These are phyloP conservation scores for Suillus spraguei DNA, from an alignment of 768 basidiomycete species.

Conservation along the genomic window DNA sequence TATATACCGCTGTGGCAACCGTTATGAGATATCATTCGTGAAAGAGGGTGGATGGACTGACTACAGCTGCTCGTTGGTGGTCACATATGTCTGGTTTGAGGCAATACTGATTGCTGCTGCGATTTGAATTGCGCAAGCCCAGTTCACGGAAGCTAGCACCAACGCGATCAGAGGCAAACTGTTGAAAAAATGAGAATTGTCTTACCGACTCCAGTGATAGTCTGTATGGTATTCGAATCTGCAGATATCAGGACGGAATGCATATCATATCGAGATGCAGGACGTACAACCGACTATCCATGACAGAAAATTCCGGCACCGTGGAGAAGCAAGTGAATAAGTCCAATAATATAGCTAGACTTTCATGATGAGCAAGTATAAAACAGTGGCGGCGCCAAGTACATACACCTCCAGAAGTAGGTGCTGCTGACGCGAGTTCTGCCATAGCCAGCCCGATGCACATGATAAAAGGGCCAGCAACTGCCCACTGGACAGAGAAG, in stretches of 20 bases:
- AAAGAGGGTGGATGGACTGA: slow-evolving; percentile 39
- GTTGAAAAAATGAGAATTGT: background rate
- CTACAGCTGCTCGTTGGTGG: slow-evolving; percentile 50
- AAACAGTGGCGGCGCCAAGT: background rate
- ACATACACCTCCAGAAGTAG: slow-evolving; percentile 6
- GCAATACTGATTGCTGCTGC: slow-evolving; percentile 36
- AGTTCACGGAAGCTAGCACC: background rate
- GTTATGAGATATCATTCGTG: slow-evolving; percentile 41
- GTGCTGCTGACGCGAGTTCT: slow-evolving; percentile 44
- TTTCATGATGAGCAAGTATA: slow-evolving; percentile 19
- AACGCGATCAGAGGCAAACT: background rate
- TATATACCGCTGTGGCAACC: background rate
- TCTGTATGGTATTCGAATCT: slow-evolving; percentile 22
- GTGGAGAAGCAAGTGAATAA: slow-evolving; percentile 2
- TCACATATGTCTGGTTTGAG: slow-evolving; percentile 40
- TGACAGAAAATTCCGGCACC: background rate
- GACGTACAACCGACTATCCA: slow-evolving; percentile 49
- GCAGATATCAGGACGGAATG: background rate
- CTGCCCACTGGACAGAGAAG: slow-evolving; percentile 51
- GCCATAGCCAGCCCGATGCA: slow-evolving; percentile 71
- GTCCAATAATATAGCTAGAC: slow-evolving; percentile 4
- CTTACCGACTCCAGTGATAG: slow-evolving; percentile 39
- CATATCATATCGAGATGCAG: background rate
- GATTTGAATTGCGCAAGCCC: slow-evolving; percentile 3
- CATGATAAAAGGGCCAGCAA: slow-evolving; percentile 64